phyloP scores from a whole-genome alignment of 768 basidiomycete species.

The Terana coerulea region DNA sequence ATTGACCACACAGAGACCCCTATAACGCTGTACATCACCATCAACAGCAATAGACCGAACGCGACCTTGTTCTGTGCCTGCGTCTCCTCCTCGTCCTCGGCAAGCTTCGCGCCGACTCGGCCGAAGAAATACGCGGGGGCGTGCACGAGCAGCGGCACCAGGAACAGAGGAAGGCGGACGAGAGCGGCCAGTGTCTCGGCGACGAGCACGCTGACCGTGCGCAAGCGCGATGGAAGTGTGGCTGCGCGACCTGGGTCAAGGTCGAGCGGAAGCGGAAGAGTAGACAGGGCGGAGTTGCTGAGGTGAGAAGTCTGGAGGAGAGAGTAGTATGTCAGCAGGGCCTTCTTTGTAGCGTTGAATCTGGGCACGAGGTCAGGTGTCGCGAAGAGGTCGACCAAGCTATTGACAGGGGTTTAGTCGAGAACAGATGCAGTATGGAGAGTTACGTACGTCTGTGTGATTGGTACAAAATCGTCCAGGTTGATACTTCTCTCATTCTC shows the following conservation, averaged over 20 bases:
- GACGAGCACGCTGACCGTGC: slow-evolving; percentile 73
- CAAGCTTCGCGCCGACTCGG: slow-evolving; percentile 66
- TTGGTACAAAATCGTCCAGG: slow-evolving; percentile 74
- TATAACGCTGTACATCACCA: slow-evolving; percentile 76
- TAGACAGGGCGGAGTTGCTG: slow-evolving; percentile 80
- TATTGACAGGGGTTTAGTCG: slow-evolving; percentile 30
- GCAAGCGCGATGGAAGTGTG: slow-evolving; percentile 78
- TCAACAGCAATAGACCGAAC: slow-evolving; percentile 70
- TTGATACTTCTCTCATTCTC: slow-evolving; percentile 71
- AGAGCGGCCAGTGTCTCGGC: slow-evolving; percentile 71
- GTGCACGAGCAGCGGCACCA: slow-evolving; percentile 80
- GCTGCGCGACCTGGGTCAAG: slow-evolving; percentile 75
- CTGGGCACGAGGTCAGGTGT: slow-evolving; percentile 58
- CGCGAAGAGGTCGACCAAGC: slow-evolving; percentile 86
- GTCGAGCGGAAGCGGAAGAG: slow-evolving; percentile 78
- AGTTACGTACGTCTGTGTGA: slow-evolving; percentile 91
- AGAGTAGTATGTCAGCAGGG: slow-evolving; percentile 85
- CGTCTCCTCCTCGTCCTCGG: slow-evolving; percentile 86
- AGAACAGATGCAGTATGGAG: not conserved
- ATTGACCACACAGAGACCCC: slow-evolving; percentile 88
- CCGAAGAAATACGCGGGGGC: slow-evolving; percentile 84
- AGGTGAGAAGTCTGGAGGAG: slow-evolving; percentile 78
- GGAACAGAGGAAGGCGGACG: slow-evolving; percentile 82
- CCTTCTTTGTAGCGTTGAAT: slow-evolving; percentile 56
- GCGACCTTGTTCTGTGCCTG: slow-evolving; percentile 97